These are phyloP conservation scores for Epichloe gansuensis DNA, from an alignment of 2,329 filamentous ascomycete species.

Conservation along the genomic window DNA sequence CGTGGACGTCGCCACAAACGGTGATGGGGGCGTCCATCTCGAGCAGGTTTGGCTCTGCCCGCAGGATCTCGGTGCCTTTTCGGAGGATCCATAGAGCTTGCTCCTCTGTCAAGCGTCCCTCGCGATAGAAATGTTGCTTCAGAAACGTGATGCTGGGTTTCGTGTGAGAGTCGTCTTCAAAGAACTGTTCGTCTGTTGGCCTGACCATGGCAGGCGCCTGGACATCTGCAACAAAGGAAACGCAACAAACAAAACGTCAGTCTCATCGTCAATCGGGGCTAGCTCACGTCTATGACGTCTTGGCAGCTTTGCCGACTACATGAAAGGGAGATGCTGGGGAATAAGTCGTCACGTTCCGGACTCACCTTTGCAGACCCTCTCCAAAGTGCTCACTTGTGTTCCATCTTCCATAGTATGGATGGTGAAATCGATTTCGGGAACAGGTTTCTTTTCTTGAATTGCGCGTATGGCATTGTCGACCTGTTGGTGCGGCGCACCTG, in stretches of 20 bases:
- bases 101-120: slow-evolving; percentile 92
- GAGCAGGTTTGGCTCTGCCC: slow-evolving; percentile 83
- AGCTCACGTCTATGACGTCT: background rate
- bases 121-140: slow-evolving; percentile 97
- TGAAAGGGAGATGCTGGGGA: background rate
- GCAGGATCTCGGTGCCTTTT: slow-evolving; percentile 76
- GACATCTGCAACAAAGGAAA: slow-evolving; percentile 54
- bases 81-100: slow-evolving; percentile 94
- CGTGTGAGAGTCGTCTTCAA: slow-evolving; percentile 68
- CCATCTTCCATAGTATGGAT: slow-evolving; percentile 98
- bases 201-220: slow-evolving; percentile 92
- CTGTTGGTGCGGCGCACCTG: slow-evolving; percentile 44
- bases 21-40: slow-evolving; percentile 99
- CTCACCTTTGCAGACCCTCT: slow-evolving; percentile 96
- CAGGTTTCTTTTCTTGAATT: slow-evolving; percentile 85
- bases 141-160: slow-evolving; percentile 92
- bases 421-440: slow-evolving; percentile 97
- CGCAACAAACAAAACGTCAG: slow-evolving; percentile 8
- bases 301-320: background rate
- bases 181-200: slow-evolving; percentile 90
- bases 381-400: slow-evolving; percentile 83
- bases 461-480: slow-evolving; percentile 87
- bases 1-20: slow-evolving; percentile 95
- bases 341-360: slow-evolving; percentile 3
- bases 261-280: background rate